These are phyloP conservation scores for Sideroxylon spinosum DNA, from an alignment of 179 eudicot genomes.

Conservation along the genomic window DNA sequence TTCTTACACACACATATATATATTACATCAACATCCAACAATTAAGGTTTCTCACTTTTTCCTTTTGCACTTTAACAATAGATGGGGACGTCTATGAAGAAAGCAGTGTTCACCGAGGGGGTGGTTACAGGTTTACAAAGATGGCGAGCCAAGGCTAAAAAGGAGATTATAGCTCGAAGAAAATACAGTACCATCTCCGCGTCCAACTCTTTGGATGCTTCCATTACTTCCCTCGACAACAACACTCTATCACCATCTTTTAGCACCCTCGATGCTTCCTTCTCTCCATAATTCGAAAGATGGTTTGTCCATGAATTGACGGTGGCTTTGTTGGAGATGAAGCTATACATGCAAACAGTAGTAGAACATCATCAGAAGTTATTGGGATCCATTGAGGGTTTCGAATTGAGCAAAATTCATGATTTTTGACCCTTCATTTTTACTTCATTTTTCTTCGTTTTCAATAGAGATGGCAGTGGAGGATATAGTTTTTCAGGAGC, in stretches of 20 bases:
- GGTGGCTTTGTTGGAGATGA: constrained; percentile 9
- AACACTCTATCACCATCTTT: constrained; percentile 23
- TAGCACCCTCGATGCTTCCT: constrained; percentile 16
- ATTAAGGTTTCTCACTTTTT: too few species aligned
- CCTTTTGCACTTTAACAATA: constrained; percentile 4
- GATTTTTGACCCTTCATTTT: not conserved
- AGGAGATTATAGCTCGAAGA: constrained; percentile 26
- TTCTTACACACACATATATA: too few species aligned
- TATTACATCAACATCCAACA: too few species aligned
- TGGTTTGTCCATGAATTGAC: not conserved
- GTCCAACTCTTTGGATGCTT: constrained; percentile 22
- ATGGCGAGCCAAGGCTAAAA: constrained; percentile 35
- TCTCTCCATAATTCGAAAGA: constrained; percentile 4
- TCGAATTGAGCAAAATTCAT: constrained; percentile 3
- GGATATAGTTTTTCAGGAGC: too few species aligned
- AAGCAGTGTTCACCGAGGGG: constrained; percentile 29
- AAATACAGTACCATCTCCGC: not conserved
- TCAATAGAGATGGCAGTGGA: too few species aligned
- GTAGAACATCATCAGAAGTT: constrained; percentile 17
- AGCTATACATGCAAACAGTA: not conserved
- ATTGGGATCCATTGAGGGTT: constrained; percentile 23
- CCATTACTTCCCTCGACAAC: constrained; percentile 16
- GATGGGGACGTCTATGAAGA: constrained; percentile 40
- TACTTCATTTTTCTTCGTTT: too few species aligned
- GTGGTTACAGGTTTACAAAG: constrained; percentile 24